Conservation (phyloP, 345 rosid species). For the Eucalyptus sp. region DNA sequence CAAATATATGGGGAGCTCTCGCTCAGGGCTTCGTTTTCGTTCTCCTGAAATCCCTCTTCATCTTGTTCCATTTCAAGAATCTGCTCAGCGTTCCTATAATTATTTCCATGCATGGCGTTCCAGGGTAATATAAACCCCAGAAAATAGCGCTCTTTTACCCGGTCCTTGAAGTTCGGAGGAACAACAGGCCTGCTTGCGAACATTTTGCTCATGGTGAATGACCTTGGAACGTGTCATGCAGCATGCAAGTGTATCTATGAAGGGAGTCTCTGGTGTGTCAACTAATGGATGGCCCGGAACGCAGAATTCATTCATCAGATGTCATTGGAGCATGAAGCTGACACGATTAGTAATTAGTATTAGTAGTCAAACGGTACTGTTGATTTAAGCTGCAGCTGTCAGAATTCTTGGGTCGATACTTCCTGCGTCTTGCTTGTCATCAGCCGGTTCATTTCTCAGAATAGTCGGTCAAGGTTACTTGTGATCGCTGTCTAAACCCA, state of each 20-base stretch:
- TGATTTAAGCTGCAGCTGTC: not conserved
- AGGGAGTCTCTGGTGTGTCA: not conserved
- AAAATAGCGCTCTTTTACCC: not conserved
- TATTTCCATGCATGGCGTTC: not conserved
- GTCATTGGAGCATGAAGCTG: not conserved
- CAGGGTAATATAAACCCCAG: not conserved
- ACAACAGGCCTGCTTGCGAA: not conserved
- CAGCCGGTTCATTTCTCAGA: not conserved
- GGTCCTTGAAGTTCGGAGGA: not conserved
- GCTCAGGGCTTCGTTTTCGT: not conserved
- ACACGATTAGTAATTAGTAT: not conserved
- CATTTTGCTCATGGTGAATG: not conserved
- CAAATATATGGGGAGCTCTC: not conserved
- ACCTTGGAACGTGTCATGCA: not conserved
- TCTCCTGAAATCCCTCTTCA: not conserved
- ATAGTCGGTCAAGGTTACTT: not conserved
- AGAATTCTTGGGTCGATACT: not conserved
- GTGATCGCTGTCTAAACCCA: not conserved
- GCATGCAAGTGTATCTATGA: not conserved
- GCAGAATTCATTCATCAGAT: not conserved
- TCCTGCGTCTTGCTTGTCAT: not conserved
- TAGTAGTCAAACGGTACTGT: not conserved
- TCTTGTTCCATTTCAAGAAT: not conserved
- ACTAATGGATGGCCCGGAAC: not conserved
- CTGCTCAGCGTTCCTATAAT: not conserved